A percentile compares a stretch with the other conserved stretches of the same genome.
These are phyloP conservation scores for Apiospora aurea DNA, from an alignment of 2,329 filamentous ascomycete genomes.

Conservation along the genomic window DNA sequence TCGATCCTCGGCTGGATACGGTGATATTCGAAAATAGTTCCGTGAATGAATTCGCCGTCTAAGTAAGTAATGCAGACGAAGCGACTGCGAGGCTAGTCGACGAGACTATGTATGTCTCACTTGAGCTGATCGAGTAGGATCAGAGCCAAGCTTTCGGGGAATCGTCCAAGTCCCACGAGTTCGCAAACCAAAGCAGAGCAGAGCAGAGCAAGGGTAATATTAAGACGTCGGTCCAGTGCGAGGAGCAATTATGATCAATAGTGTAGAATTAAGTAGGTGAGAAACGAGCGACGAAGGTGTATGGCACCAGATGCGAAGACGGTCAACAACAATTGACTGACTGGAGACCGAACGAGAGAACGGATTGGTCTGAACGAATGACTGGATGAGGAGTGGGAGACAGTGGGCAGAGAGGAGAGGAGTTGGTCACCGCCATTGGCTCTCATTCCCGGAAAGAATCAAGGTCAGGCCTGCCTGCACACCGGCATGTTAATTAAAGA, in stretches of 20 bases:
- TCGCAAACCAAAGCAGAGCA: neutral
- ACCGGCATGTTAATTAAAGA: conserved; percentile 17
- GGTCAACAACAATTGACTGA: conserved; percentile 8
- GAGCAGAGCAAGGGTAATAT: neutral
- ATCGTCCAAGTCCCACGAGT: neutral
- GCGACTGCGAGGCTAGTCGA: neutral
- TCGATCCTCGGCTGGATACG: neutral
- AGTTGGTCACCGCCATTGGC: conserved; percentile 3
- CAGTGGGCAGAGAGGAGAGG: conserved; percentile 11
- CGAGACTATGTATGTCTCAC: conserved; percentile 14
- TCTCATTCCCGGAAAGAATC: conserved; percentile 9
- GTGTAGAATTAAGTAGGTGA: conserved; percentile 6
- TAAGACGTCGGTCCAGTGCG: neutral
- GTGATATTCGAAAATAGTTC: neutral
- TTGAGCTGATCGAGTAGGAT: neutral
- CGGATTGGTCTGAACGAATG: conserved; percentile 1
- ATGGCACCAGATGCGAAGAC: neutral
- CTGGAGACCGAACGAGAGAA: conserved; percentile 4
- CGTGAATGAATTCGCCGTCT: neutral
- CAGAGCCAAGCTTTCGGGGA: neutral
- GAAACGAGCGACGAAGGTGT: conserved; percentile 15
- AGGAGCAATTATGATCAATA: neutral
- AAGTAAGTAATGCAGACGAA: conserved; percentile 9
- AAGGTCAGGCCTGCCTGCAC: conserved; percentile 19
- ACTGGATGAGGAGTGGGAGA: neutral